phyloP scores from a whole-genome alignment of 441 rosid genomes.

The Croton setiger region DNA sequence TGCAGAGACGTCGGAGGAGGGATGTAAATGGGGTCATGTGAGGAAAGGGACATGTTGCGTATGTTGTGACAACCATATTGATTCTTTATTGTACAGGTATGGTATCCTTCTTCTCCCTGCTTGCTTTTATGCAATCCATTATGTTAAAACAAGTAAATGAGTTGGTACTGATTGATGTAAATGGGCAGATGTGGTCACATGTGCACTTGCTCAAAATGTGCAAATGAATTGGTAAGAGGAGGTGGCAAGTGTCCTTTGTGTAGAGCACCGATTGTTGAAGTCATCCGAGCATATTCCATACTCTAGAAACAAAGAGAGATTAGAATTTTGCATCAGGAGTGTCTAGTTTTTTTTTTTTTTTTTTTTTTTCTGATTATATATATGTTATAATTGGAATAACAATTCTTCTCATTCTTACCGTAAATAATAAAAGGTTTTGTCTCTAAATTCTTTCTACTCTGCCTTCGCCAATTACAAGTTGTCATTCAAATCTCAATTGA shows the following conservation, averaged over 20 bases:
- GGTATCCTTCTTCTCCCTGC: too few relatives aligned
- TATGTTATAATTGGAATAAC: constrained; percentile 32
- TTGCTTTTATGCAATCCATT: background rate
- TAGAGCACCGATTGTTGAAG: constrained; percentile 93
- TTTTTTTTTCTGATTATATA: constrained; percentile 37
- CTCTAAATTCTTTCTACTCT: background rate
- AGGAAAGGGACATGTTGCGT: constrained; percentile 93
- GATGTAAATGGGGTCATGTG: constrained; percentile 85
- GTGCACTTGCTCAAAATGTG: constrained; percentile 97
- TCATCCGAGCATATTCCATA: constrained; percentile 92
- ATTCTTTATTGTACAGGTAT: constrained; percentile 92
- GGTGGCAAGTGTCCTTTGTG: constrained; percentile 97
- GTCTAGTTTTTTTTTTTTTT: constrained; percentile 26
- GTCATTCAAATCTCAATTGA: too few relatives aligned
- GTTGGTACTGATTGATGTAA: too few relatives aligned
- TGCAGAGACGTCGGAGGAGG: constrained; percentile 76
- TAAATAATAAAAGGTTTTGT: constrained; percentile 21
- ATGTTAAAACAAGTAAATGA: too few relatives aligned
- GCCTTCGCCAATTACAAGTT: background rate
- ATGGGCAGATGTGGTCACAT: constrained; percentile 90
- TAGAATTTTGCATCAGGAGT: constrained; percentile 17
- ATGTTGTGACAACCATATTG: constrained; percentile 92
- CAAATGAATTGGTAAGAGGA: constrained; percentile 75
- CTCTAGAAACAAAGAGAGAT: constrained; percentile 40
- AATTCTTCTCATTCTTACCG: constrained; percentile 39